Percentiles rank a stretch among this genome's conserved stretches.
Conservation (phyloP, 2,329 filamentous ascomycete species). For the Lachnellula hyalina region DNA sequence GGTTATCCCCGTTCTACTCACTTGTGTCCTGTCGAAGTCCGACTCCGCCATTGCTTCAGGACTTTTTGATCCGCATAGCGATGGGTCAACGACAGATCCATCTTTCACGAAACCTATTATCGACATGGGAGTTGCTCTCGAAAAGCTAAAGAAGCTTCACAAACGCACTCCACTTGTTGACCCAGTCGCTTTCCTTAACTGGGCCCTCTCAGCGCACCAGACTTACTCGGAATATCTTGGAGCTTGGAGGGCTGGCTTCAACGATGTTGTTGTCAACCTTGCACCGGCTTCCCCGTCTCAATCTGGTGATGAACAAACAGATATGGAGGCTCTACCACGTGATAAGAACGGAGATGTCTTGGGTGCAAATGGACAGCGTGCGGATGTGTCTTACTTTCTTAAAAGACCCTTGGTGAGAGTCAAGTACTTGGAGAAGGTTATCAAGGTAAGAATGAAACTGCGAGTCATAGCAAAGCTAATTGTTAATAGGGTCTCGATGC, state of each 20-base stretch:
- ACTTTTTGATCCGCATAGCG: constrained; percentile 54
- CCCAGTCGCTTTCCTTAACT: constrained; percentile 65
- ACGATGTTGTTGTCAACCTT: constrained; percentile 90
- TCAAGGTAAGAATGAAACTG: constrained; percentile 52
- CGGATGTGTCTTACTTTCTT: constrained; percentile 89
- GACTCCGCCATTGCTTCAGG: constrained; percentile 59
- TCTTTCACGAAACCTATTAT: constrained; percentile 78
- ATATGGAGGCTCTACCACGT: constrained; percentile 53
- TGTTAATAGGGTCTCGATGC: constrained; percentile 18
- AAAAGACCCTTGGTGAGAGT: constrained; percentile 83
- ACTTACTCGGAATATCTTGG: constrained; percentile 82
- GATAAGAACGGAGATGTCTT: constrained; percentile 62
- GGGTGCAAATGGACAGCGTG: constrained; percentile 66
- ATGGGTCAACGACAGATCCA: constrained; percentile 47
- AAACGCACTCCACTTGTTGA: constrained; percentile 72
- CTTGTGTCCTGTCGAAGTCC: constrained; percentile 71
- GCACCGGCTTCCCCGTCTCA: constrained; percentile 55
- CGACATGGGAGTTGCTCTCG: constrained; percentile 86
- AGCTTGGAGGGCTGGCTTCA: constrained; percentile 88
- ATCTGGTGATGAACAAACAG: constrained; percentile 53
- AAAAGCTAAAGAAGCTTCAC: constrained; percentile 76
- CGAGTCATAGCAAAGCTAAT: neutral
- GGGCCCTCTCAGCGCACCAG: constrained; percentile 73
- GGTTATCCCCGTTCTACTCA: constrained; percentile 86
- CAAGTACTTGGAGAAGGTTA: constrained; percentile 80